Evolutionary conservation across 768 basidiomycete species (phyloP).

Genomic region (Boletus sensibilis): DNA sequence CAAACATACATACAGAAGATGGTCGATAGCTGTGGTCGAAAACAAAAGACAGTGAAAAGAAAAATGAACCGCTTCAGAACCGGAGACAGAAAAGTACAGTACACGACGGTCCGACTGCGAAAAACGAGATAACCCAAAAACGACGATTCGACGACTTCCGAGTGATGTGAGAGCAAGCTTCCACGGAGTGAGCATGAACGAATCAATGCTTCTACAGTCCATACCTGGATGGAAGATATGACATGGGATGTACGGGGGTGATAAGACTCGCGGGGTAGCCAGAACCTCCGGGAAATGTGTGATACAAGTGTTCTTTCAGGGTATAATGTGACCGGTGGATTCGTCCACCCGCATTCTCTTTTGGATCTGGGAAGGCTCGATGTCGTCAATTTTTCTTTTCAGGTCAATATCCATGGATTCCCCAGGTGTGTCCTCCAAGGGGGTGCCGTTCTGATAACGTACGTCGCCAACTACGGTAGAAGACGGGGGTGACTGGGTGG

Average conservation of each 20-base stretch:
- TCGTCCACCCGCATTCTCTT: constrained; percentile 77
- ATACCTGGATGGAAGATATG: constrained; percentile 29
- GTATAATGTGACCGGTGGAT: constrained; percentile 49
- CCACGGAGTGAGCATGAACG: constrained; percentile 28
- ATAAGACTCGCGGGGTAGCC: constrained; percentile 24
- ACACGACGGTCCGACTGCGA: constrained; percentile 36
- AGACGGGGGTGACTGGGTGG: constrained; percentile 54
- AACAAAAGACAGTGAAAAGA: constrained; percentile 13
- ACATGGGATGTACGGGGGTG: constrained; percentile 20
- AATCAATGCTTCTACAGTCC: constrained; percentile 30
- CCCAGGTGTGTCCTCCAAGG: constrained; percentile 40
- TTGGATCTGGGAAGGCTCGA: constrained; percentile 48
- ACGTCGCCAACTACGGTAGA: constrained; percentile 35
- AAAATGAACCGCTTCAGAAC: constrained; percentile 13
- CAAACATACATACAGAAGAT: constrained; percentile 34
- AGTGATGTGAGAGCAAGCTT: constrained; percentile 26
- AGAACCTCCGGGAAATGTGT: constrained; percentile 20
- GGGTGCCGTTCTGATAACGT: constrained; percentile 35
- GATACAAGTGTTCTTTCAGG: constrained; percentile 42
- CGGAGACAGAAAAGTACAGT: constrained; percentile 31
- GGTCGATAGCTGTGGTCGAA: constrained; percentile 27
- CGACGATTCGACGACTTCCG: constrained; percentile 32
- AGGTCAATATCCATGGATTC: constrained; percentile 53
- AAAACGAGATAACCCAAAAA: constrained; percentile 35
- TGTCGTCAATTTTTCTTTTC: constrained; percentile 58